Evolutionary conservation across 2,329 filamentous ascomycete species (phyloP), one percentile per base, ranked within the genome.

Genomic region (Fusarium sulawesiense): DNA sequence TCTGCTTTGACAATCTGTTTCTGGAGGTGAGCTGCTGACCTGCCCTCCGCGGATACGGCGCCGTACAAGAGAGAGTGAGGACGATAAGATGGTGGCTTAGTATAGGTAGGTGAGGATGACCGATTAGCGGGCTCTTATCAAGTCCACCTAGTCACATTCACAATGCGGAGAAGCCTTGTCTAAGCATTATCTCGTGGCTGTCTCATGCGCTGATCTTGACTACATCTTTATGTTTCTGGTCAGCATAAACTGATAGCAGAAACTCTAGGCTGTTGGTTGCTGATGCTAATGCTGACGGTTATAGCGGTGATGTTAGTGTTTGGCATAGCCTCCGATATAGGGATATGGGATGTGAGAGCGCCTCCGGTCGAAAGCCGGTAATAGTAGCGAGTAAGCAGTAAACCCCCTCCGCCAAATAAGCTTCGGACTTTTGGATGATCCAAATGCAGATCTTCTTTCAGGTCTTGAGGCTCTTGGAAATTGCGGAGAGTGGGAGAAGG

Each of bases 1-100:
- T 47, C 47, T 27, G 23, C 27, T 20, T 12, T 42, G 41, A 20
- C 30, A 51, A 49, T 27, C 30, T 20, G 40, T 54, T n/a, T 27
- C 41, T 54, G 12, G 21, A 53, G 46, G 45, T 62, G 53, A 68
- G 59, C 68, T 68, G 68, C 68, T 71, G 68, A 71, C 60, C 59
- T 50, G 12, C 27, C 42, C 51, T 50, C 11, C 10, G 45, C 18
- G 29, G n/a, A 49, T 41, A 32, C 27, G 14, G 21, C 27, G 45
- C 34, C 6, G 18, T 37, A n/a, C 34, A 37, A 37, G 3, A n/a
- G 34, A 37, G 34, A 55, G 23, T 41, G 27, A 23, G 48, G 44
- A 37, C 13, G 42, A 65, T 56, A 59, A 44, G 56, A 25, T 12
- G 34, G 27, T 44, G 32, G 29, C 16, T 51, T 20, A 47, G 42